Conservation (phyloP, 257 asterid species). For the Scutellaria baicalensis region DNA sequence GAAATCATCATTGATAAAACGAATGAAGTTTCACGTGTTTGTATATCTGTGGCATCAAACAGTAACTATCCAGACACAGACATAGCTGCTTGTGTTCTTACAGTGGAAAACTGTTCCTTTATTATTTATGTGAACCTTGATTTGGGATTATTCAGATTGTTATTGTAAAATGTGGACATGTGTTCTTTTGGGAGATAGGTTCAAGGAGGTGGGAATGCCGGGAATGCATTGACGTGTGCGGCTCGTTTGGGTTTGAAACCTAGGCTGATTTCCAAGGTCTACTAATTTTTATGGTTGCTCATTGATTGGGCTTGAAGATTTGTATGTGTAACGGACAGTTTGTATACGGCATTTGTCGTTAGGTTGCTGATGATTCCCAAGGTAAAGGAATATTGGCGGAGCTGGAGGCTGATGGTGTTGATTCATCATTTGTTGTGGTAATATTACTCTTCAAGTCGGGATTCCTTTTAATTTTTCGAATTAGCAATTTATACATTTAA, state of each 20-base stretch:
- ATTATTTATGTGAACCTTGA: not conserved
- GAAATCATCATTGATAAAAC: not conserved
- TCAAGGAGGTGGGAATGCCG: slow-evolving; percentile 96
- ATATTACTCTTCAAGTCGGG: slow-evolving; percentile 3
- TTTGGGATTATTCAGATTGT: not conserved
- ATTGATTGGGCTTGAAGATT: slow-evolving; percentile 4
- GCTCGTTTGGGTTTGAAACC: slow-evolving; percentile 86
- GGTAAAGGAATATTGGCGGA: slow-evolving; percentile 85
- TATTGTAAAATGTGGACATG: not conserved
- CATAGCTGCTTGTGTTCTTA: not conserved
- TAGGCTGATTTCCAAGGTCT: slow-evolving; percentile 81
- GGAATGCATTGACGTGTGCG: slow-evolving; percentile 86
- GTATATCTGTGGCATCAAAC: too few species aligned
- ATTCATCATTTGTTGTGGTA: slow-evolving; percentile 78
- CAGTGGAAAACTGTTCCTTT: not conserved
- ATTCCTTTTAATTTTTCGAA: not conserved
- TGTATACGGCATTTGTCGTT: slow-evolving; percentile 6
- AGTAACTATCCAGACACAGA: not conserved
- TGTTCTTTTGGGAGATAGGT: slow-evolving; percentile 30
- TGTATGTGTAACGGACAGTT: not conserved
- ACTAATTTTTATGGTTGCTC: not conserved
- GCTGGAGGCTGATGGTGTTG: slow-evolving; percentile 77
- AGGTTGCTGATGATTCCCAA: slow-evolving; percentile 93
- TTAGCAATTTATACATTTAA: not conserved
- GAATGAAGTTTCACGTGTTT: not conserved